Evolutionary conservation across 108 stramenopile genomes (phyloP).

Genomic region (Epithemia pelagica): DNA sequence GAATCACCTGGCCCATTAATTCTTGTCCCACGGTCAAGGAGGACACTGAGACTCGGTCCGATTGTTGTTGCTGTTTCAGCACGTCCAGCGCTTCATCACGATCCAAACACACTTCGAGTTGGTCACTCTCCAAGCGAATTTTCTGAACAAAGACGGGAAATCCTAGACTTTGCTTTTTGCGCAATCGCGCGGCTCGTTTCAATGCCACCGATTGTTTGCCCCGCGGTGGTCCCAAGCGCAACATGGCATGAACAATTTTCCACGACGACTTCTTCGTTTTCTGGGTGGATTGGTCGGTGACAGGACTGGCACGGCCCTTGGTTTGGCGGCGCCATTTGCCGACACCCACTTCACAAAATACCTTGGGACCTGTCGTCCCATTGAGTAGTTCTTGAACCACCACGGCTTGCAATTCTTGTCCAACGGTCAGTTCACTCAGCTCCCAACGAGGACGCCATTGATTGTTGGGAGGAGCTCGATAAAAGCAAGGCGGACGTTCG

Average conservation of each 20-base stretch:
- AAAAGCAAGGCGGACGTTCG: slow-evolving; percentile 3
- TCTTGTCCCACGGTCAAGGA: slow-evolving; percentile 29
- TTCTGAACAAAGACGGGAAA: slow-evolving; percentile 55
- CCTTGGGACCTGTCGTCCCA: slow-evolving; percentile 68
- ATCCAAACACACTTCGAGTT: slow-evolving; percentile 52
- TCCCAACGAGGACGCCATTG: slow-evolving; percentile 49
- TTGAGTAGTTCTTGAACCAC: slow-evolving; percentile 49
- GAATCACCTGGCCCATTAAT: slow-evolving; percentile 41
- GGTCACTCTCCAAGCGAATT: slow-evolving; percentile 42
- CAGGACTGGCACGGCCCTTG: background rate
- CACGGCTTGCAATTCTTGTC: slow-evolving; percentile 52
- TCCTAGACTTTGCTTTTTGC: slow-evolving; percentile 22
- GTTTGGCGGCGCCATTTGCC: slow-evolving; percentile 1
- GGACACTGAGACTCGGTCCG: slow-evolving; percentile 39
- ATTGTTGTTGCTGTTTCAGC: slow-evolving; percentile 5
- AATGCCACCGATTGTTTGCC: slow-evolving; percentile 44
- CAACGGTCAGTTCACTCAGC: slow-evolving; percentile 40
- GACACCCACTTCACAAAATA: slow-evolving; percentile 67
- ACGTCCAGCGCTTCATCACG: slow-evolving; percentile 23
- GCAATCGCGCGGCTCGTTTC: slow-evolving; percentile 42
- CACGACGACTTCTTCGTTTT: slow-evolving; percentile 29
- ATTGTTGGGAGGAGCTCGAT: background rate
- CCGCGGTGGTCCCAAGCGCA: slow-evolving; percentile 37
- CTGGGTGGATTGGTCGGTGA: slow-evolving; percentile 3
- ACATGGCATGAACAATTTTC: slow-evolving; percentile 64